A percentile compares a stretch with the other conserved stretches of the same genome.
Evolutionary conservation across 305 asterid genomes (phyloP).

Genomic region (Fraxinus albicans): DNA sequence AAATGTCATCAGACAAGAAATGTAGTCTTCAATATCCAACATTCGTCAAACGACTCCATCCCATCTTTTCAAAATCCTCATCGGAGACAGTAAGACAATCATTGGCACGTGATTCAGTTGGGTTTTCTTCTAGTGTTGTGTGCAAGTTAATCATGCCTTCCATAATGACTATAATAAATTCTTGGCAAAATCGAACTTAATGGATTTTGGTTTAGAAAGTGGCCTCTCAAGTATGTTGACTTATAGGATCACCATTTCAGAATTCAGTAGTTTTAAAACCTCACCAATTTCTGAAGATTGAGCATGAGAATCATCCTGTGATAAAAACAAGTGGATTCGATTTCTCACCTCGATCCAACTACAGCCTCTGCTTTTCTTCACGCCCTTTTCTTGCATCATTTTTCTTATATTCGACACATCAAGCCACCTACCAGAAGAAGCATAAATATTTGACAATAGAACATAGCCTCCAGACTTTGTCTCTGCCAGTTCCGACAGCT

Average conservation of each 20-base stretch:
- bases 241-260: conserved; percentile 35
- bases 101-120: neutral
- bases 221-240: neutral
- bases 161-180: neutral
- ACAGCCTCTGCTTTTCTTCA: conserved; percentile 64
- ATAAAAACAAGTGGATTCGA: conserved; percentile 50
- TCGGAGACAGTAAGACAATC: neutral
- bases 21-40: neutral
- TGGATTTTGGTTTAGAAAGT: neutral
- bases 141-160: neutral
- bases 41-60: neutral
- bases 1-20: neutral
- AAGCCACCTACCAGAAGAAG: conserved; percentile 66
- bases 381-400: conserved; percentile 60
- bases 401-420: conserved; percentile 59
- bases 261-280: conserved; percentile 47
- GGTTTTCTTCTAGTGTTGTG: neutral
- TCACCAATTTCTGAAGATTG: conserved; percentile 36
- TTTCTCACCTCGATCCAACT: conserved; percentile 76
- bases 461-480: conserved; percentile 57
- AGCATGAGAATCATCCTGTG: conserved; percentile 56
- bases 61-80: neutral
- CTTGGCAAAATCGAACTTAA: neutral
- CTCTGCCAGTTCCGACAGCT: conserved; percentile 39
- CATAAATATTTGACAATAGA: conserved; percentile 66